Conservation (phyloP, 2,329 filamentous ascomycete genomes). For the Colletotrichum lentis region DNA sequence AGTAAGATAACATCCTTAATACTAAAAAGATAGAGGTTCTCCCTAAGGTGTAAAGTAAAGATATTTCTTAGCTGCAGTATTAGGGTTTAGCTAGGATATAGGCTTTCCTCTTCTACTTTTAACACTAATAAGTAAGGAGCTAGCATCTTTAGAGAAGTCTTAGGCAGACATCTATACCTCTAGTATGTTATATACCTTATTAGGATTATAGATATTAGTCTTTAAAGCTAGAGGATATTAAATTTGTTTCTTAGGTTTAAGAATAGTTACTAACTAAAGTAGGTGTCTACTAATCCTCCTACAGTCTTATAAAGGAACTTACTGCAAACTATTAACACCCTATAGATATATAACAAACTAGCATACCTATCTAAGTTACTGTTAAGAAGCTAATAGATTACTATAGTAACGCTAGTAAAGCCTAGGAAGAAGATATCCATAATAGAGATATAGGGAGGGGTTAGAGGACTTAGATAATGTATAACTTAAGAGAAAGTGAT, state of each 20-base stretch:
- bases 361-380: slow-evolving; percentile 10
- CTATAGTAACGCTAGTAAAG: not conserved
- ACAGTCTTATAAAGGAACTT: slow-evolving; percentile 45
- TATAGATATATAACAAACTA: slow-evolving; percentile 40
- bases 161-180: not conserved
- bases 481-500: not conserved
- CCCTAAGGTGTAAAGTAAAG: slow-evolving; percentile 1
- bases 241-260: not conserved
- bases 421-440: slow-evolving; percentile 20
- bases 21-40: not conserved
- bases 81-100: not conserved
- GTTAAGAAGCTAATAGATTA: slow-evolving; percentile 15
- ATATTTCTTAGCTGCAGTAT: not conserved
- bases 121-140: slow-evolving; percentile 9
- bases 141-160: not conserved
- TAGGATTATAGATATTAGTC: not conserved
- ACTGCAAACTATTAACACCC: slow-evolving; percentile 36
- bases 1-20: not conserved
- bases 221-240: not conserved
- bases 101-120: not conserved
- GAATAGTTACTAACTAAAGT: slow-evolving; percentile 9
- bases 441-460: not conserved
- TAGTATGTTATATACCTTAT: slow-evolving; percentile 4
- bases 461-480: not conserved
- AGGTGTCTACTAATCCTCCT: slow-evolving; percentile 32